Percentiles rank a stretch among this genome's conserved stretches.
phyloP scores from a whole-genome alignment of 2,329 filamentous ascomycete species.

The Capronia americana region DNA sequence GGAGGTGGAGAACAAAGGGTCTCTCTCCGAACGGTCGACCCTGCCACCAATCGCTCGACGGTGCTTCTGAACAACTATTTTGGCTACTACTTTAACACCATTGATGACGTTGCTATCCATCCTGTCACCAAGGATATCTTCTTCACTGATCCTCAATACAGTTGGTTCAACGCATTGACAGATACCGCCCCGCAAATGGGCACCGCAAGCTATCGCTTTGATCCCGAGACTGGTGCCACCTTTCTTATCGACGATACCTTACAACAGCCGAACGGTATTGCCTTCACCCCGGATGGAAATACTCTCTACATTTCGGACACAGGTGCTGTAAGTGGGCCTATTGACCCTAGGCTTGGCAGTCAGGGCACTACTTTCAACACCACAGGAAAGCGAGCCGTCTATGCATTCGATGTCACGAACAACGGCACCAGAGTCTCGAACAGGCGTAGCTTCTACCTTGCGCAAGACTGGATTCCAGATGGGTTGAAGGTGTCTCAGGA shows the following conservation, averaged over 20 bases:
- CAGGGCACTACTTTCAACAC: constrained; percentile 35
- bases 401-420: constrained; percentile 49
- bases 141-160: constrained; percentile 57
- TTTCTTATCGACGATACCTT: constrained; percentile 50
- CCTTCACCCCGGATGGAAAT: constrained; percentile 50
- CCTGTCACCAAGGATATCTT: constrained; percentile 53
- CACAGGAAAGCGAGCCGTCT: constrained; percentile 37
- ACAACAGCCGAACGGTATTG: constrained; percentile 52
- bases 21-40: constrained; percentile 54
- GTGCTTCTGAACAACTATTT: constrained; percentile 56
- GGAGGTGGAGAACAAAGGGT: constrained; percentile 49
- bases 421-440: constrained; percentile 47
- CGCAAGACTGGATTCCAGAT: constrained; percentile 50
- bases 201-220: constrained; percentile 49
- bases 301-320: constrained; percentile 52
- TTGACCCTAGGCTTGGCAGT: constrained; percentile 41
- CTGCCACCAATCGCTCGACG: constrained; percentile 50
- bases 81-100: constrained; percentile 53
- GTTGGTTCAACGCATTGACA: constrained; percentile 46
- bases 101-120: constrained; percentile 54
- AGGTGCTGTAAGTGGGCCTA: constrained; percentile 42
- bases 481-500: constrained; percentile 53
- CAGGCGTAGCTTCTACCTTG: constrained; percentile 50
- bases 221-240: constrained; percentile 45
- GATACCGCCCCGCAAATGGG: constrained; percentile 48